Percentiles rank a stretch among this genome's conserved stretches.
Conservation (phyloP, 164 flowering plant genomes). For the Sextonia rubra region DNA sequence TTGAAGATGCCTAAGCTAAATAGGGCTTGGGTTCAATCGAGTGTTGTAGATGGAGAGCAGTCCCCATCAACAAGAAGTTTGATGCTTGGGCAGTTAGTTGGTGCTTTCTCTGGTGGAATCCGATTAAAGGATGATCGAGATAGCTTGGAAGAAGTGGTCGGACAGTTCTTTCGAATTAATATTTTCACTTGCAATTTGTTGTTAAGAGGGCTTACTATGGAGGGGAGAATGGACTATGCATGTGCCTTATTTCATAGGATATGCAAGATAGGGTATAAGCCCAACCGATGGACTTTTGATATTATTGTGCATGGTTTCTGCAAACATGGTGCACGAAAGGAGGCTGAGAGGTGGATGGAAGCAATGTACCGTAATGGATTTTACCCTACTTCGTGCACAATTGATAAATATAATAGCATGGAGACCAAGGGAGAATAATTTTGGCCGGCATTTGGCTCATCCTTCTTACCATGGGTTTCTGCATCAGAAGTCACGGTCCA, state of each 20-base stretch:
- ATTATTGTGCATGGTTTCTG: slow-evolving; percentile 43
- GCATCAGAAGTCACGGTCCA: too few species aligned
- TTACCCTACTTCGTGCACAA: slow-evolving; percentile 12
- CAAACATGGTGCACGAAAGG: slow-evolving; percentile 39
- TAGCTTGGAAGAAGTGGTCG: slow-evolving; percentile 45
- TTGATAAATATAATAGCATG: slow-evolving; percentile 4
- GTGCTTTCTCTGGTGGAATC: slow-evolving; percentile 42
- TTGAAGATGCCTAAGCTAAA: slow-evolving; percentile 29
- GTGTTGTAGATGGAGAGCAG: slow-evolving; percentile 17
- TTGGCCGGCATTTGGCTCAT: background rate
- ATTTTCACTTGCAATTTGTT: slow-evolving; percentile 61
- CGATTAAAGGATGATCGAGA: slow-evolving; percentile 18
- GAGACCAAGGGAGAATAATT: background rate
- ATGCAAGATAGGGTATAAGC: slow-evolving; percentile 50
- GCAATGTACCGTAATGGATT: slow-evolving; percentile 53
- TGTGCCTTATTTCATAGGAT: slow-evolving; percentile 34
- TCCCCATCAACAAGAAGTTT: slow-evolving; percentile 7
- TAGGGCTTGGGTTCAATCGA: slow-evolving; percentile 43
- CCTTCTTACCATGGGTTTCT: background rate
- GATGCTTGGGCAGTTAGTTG: slow-evolving; percentile 47
- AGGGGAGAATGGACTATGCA: slow-evolving; percentile 35
- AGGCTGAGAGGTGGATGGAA: slow-evolving; percentile 42
- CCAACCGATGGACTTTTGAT: slow-evolving; percentile 64
- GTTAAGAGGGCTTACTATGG: slow-evolving; percentile 38
- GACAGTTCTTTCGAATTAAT: slow-evolving; percentile 47